Evolutionary conservation across 1,139 yeast genomes (phyloP), one percentile per base, ranked within the genome.

Genomic region (Meyerozyma smithsonii): DNA sequence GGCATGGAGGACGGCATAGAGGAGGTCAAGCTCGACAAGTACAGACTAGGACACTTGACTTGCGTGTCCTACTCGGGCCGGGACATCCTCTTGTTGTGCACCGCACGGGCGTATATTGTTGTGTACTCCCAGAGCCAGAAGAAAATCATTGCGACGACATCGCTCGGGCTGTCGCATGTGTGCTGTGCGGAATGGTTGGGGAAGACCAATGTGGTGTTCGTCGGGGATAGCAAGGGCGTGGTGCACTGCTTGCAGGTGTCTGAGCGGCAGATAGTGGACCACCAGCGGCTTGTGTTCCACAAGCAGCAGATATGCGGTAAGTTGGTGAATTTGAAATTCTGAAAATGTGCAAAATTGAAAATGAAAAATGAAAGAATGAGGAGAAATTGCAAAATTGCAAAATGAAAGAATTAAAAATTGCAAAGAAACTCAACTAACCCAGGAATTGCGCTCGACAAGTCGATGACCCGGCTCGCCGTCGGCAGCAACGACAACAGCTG

Each of bases 401-500:
- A 10, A 8, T 8, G n/a, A n/a, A n/a, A n/a, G n/a, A n/a, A n/a
- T n/a, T n/a, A n/a, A n/a, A n/a, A n/a, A n/a, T n/a, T n/a, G n/a
- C n/a, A n/a, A n/a, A n/a, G n/a, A n/a, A n/a, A n/a, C n/a, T n/a
- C n/a, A n/a, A n/a, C 35, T 23, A 23, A 23, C 25, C 10, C 41
- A 74, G 82, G 82, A 2, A 68, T 84, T 18, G 77, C 83, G 4
- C 52, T 84, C 6, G 77, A 73, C 47, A 56, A 59, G 5, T 72
- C 70, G 35, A 60, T 62, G 21, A 61, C 66, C 3, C 77, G 78
- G 42, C 50, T 82, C 10, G 85, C 90, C 0, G 70, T 83, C 11
- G 95, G 95, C 1, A 82, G 85, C 5, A 84, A 84, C 54, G 89
- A 84, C 53, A 84, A 84, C 50, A 62, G 76, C 23, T 82, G 89